Percentiles rank a stretch among this genome's conserved stretches.
Conservation (phyloP, 768 basidiomycete species). For the Trametes sanguinea region DNA sequence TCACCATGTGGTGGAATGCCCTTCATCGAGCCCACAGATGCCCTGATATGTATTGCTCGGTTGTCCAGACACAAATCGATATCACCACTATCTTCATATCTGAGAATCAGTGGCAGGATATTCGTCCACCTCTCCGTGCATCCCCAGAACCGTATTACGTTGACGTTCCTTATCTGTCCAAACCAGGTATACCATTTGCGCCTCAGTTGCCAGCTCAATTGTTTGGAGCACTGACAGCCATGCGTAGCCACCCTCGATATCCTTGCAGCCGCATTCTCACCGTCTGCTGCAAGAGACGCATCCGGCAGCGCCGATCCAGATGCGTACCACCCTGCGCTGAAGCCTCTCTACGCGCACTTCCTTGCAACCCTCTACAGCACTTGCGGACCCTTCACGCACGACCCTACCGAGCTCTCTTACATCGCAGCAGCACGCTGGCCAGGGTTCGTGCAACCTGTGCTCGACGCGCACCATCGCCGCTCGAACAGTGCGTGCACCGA, state of each 20-base stretch:
- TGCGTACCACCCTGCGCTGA: constrained; percentile 57
- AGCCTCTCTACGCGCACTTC: constrained; percentile 66
- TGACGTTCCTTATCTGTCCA: constrained; percentile 52
- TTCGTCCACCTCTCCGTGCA: constrained; percentile 68
- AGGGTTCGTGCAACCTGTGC: constrained; percentile 69
- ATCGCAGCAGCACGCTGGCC: constrained; percentile 82
- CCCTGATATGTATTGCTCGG: neutral
- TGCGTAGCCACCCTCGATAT: constrained; percentile 36
- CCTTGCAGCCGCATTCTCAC: constrained; percentile 44
- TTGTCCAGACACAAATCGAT: constrained; percentile 54
- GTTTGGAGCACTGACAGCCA: neutral
- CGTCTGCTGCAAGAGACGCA: neutral
- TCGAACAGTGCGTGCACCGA: constrained; percentile 20
- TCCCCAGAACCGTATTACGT: constrained; percentile 74
- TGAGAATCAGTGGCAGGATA: constrained; percentile 67
- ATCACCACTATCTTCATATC: constrained; percentile 66
- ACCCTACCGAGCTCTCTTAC: constrained; percentile 72
- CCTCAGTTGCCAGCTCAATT: neutral
- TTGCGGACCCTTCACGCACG: constrained; percentile 64
- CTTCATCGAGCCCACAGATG: neutral
- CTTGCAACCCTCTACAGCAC: constrained; percentile 56
- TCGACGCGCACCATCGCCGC: constrained; percentile 41
- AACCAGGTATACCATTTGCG: constrained; percentile 53
- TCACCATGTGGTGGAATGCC: neutral
- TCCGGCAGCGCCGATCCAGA: constrained; percentile 22